Evolutionary conservation across 139 green algal genomes (phyloP).

Genomic region (Astrephomene gubernaculifera): DNA sequence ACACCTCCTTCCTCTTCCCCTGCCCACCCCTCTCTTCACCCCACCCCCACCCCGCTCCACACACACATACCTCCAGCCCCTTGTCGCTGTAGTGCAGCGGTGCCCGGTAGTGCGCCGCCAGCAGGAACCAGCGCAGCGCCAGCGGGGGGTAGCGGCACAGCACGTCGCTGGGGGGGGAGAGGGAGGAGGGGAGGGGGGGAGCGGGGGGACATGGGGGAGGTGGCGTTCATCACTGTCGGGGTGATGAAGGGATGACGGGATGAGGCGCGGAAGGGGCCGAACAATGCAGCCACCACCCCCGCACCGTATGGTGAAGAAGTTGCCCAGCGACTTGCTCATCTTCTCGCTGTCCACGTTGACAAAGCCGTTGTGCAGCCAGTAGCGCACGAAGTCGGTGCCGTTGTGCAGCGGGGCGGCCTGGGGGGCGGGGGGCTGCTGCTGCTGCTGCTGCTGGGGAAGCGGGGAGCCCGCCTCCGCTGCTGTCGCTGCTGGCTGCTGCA

Average conservation of each 20-base stretch:
- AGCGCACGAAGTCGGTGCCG: slow-evolving; percentile 83
- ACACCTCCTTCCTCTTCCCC: not conserved
- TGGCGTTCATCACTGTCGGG: not conserved
- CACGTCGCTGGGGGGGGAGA: slow-evolving; percentile 17
- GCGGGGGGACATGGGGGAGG: not conserved
- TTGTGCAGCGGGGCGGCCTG: slow-evolving; percentile 14
- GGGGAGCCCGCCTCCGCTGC: too few species aligned
- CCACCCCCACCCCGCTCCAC: not conserved
- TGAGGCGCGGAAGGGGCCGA: not conserved
- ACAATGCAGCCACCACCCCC: not conserved
- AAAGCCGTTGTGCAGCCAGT: slow-evolving; percentile 98
- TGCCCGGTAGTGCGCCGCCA: slow-evolving; percentile 87
- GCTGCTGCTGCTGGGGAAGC: not conserved
- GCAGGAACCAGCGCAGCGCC: slow-evolving; percentile 94
- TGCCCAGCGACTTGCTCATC: slow-evolving; percentile 97
- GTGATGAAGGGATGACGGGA: not conserved
- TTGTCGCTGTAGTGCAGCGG: slow-evolving; percentile 92
- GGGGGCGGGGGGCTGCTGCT: not conserved
- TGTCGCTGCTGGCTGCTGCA: not conserved
- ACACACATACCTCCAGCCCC: slow-evolving; percentile 74
- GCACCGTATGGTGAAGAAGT: slow-evolving; percentile 98
- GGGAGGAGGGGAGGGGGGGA: not conserved
- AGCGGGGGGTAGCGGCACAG: slow-evolving; percentile 80
- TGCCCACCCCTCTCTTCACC: not conserved
- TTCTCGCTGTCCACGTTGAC: slow-evolving; percentile 97